Evolutionary conservation across 352 stramenopile species (phyloP).

Genomic region (Thalassiosira mediterranea): DNA sequence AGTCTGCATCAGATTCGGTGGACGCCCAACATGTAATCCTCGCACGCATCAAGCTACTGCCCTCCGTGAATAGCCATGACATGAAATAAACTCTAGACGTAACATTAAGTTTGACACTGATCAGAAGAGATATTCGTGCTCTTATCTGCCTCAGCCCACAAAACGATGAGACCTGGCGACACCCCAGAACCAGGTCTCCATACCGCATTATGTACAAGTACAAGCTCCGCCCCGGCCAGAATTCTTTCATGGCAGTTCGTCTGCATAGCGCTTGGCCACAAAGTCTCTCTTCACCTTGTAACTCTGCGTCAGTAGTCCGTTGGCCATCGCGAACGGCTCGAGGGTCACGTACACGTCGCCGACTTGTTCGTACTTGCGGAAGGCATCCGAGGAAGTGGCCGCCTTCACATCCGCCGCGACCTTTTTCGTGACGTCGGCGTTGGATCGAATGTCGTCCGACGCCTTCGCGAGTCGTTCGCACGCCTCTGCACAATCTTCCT

Average conservation of each 20-base stretch:
- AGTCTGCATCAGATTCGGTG: too few relatives aligned
- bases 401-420: conserved; percentile 57
- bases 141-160: too few relatives aligned
- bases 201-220: too few relatives aligned
- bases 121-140: too few relatives aligned
- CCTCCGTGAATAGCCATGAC: too few relatives aligned
- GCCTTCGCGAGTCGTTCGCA: conserved; percentile 48
- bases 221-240: too few relatives aligned
- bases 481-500: conserved; percentile 54
- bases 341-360: conserved; percentile 69
- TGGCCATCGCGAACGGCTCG: conserved; percentile 83
- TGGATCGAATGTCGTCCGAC: conserved; percentile 54
- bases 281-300: conserved; percentile 83
- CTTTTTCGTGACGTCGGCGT: conserved; percentile 49
- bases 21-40: too few relatives aligned
- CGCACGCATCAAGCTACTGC: too few relatives aligned
- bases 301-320: conserved; percentile 81
- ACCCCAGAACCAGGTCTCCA: too few relatives aligned
- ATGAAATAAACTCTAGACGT: too few relatives aligned
- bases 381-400: conserved; percentile 55
- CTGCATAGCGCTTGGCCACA: conserved; percentile 66
- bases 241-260: conserved; percentile 50
- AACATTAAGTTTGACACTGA: too few relatives aligned
- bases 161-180: too few relatives aligned
- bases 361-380: conserved; percentile 78